Conservation (phyloP, 257 asterid species). For the Solanum bukasovii region DNA sequence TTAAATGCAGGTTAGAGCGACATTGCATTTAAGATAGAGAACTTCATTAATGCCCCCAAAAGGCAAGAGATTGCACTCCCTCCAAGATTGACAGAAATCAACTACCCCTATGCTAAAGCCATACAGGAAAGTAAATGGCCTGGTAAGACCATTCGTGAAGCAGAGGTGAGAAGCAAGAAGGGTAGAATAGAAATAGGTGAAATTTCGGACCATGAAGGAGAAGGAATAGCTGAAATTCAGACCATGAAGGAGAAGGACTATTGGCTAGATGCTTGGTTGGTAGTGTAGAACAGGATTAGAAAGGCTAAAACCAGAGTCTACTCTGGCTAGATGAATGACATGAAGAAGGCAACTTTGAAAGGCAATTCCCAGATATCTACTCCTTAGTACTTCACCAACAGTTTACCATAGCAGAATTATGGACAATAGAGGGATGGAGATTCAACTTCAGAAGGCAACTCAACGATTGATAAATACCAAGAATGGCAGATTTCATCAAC, state of each 20-base stretch:
- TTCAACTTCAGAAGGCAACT: neutral
- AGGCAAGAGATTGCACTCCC: neutral
- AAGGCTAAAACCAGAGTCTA: neutral
- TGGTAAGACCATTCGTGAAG: neutral
- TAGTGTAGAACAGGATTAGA: neutral
- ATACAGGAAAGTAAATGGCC: neutral
- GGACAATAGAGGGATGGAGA: neutral
- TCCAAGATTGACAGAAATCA: neutral
- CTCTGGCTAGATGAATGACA: neutral
- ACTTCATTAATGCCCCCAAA: neutral
- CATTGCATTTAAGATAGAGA: neutral
- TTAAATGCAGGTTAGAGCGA: neutral
- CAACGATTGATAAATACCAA: neutral
- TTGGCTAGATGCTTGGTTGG: neutral
- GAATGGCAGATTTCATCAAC: neutral
- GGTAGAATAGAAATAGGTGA: neutral
- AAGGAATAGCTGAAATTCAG: neutral
- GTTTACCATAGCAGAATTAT: neutral
- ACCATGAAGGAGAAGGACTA: neutral
- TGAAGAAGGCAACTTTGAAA: neutral
- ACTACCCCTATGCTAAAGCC: neutral
- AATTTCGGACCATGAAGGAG: neutral
- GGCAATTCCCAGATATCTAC: neutral
- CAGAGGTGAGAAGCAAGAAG: neutral
- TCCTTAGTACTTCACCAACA: neutral